Base-by-base conservation (phyloP, 2,329 filamentous ascomycete genomes). In the Diaporthe sp. region DNA sequence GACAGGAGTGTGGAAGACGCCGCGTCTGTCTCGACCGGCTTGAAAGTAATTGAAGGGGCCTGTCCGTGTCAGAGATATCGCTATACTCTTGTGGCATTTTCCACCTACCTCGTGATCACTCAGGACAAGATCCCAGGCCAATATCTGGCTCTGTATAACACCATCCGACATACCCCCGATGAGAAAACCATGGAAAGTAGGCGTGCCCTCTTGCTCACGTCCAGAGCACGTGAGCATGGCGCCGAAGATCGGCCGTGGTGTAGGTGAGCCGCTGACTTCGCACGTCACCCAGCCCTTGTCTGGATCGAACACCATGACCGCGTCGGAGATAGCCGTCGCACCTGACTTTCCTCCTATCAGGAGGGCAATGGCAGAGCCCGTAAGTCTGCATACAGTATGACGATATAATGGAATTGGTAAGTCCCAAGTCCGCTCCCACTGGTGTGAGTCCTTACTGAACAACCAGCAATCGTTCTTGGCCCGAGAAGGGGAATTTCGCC, bases 401-500 rank as follows among this genome's bases (percentile, higher is more conserved):
- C 96, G 89, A 83, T 94, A 98, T 34, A 95, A 87, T 13, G 93
- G 89, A n/a, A 86, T 80, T 0, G 93, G 92, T n/a, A 98, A 86
- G 79, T 91, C 88, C 75, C 92, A 87, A 19, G 91, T 88, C 77
- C 87, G 88, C 75, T 88, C 87, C 95, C 95, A 98, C 19, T 80
- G 82, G 58, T 83, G 83, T 2, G 80, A 78, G 5, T 87, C 87
- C 70, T 89, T 89, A 71, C 89, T 87, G 77, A 93, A 91, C 2
- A 95, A 79, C 95, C 95, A 98, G 79, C 94, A 95, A 82, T 97
- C 94, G 49, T 86, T 86, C 57, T 95, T 86, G 1, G 92, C 92
- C 42, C 88, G 89, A 17, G 92, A 88, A 6, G 96, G 95, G 10
- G 95, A 96, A n/a, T 90, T 88, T 76, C 96, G 90, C 7, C 96